phyloP scores from a whole-genome alignment of 768 basidiomycete species.

The Kwoniella heveanensis region DNA sequence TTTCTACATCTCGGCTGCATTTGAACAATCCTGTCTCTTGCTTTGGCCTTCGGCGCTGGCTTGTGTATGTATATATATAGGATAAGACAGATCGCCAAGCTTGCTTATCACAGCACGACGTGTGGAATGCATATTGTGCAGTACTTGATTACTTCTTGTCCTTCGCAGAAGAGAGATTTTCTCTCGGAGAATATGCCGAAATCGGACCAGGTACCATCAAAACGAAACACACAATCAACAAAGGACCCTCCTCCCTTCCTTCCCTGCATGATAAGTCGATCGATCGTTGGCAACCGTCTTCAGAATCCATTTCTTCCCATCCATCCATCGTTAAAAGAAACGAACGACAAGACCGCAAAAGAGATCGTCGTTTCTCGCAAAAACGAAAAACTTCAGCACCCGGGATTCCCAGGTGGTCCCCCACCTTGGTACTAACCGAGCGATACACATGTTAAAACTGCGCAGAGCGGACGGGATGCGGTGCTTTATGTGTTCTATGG shows the following conservation, averaged over 20 bases:
- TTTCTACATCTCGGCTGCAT: no score
- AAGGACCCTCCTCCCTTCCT: no score
- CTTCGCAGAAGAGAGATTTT: neutral
- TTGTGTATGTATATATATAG: no score
- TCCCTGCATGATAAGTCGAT: no score
- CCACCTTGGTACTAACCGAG: constrained; percentile 1
- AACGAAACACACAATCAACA: neutral
- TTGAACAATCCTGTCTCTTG: no score
- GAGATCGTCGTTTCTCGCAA: neutral
- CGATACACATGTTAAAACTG: constrained; percentile 1
- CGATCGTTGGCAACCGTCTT: no score
- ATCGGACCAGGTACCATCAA: neutral
- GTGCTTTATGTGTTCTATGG: constrained; percentile 1
- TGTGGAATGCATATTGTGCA: neutral
- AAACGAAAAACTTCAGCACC: constrained; percentile 1
- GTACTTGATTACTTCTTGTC: neutral
- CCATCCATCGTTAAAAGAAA: no score
- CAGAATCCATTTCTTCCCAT: no score
- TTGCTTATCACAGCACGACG: no score
- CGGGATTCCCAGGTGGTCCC: constrained; percentile 2
- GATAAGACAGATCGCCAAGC: no score
- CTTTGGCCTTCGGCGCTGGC: no score
- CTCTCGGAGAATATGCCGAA: neutral
- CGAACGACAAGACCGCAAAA: no score
- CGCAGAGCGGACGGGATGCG: constrained; percentile 2